Evolutionary conservation across 1,284 basidiomycete genomes (phyloP).

Genomic region (Apiotrichum laibachii): DNA sequence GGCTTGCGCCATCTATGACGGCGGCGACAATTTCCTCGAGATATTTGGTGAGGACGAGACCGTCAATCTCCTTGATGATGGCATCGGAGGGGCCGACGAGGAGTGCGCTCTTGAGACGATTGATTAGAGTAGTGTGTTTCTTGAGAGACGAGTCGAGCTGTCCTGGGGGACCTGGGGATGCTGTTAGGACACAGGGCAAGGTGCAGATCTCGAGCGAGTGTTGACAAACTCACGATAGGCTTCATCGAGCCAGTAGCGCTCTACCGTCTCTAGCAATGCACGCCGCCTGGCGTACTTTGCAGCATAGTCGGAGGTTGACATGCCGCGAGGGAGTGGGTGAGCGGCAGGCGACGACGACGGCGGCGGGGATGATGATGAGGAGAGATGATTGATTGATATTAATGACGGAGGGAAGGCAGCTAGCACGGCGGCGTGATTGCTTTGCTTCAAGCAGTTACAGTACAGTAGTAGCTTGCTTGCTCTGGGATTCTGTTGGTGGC

Average conservation of each 20-base stretch:
- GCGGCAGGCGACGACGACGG: not conserved
- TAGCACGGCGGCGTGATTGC: no score
- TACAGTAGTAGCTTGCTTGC: no score
- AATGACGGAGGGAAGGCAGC: no score
- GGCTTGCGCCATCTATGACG: conserved; percentile 74
- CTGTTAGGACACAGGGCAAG: not conserved
- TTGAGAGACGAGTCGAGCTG: conserved; percentile 85
- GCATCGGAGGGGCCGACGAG: conserved; percentile 59
- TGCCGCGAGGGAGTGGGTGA: conserved; percentile 10
- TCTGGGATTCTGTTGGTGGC: no score
- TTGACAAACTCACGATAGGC: conserved; percentile 36
- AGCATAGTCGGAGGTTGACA: conserved; percentile 47
- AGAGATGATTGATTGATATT: not conserved
- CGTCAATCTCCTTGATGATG: conserved; percentile 84
- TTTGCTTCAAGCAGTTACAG: no score
- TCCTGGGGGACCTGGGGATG: conserved; percentile 39
- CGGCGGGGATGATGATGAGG: not conserved
- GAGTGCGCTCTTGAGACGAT: conserved; percentile 63
- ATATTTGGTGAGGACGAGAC: conserved; percentile 90
- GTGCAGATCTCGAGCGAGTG: not conserved
- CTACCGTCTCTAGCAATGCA: conserved; percentile 38
- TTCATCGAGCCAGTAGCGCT: conserved; percentile 50
- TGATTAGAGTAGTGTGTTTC: conserved; percentile 88
- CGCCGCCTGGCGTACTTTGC: conserved; percentile 42
- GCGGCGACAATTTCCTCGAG: conserved; percentile 90